Percentiles rank a stretch among this genome's conserved stretches.
These are phyloP conservation scores for Calonectria multiphialidica DNA, from an alignment of 2,329 filamentous ascomycete species.

Conservation along the genomic window DNA sequence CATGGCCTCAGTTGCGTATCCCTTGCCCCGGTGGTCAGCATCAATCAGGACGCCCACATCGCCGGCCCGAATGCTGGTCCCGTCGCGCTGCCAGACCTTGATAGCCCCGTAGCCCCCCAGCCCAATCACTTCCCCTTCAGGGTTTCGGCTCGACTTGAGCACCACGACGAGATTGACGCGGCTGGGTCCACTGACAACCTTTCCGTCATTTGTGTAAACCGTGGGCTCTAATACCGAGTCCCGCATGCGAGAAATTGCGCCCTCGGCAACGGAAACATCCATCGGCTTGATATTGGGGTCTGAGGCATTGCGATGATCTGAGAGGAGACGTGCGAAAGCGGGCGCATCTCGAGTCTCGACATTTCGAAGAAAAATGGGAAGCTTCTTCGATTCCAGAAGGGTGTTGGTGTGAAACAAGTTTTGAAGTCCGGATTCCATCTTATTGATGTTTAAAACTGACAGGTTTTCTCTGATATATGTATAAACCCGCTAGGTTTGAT, in stretches of 20 bases:
- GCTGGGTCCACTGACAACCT: constrained; percentile 8
- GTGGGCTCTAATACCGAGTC: constrained; percentile 17
- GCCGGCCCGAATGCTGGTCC: neutral
- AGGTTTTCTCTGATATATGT: neutral
- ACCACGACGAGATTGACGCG: constrained; percentile 18
- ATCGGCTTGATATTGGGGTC: constrained; percentile 20
- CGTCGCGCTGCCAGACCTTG: constrained; percentile 7
- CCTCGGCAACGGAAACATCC: neutral
- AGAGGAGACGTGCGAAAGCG: constrained; percentile 13
- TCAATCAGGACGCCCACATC: constrained; percentile 19
- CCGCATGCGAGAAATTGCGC: constrained; percentile 10
- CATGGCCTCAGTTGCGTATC: constrained; percentile 19
- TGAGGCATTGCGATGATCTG: constrained; percentile 15
- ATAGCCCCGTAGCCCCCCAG: constrained; percentile 21
- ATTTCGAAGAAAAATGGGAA: constrained; percentile 11
- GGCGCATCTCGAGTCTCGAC: constrained; percentile 4
- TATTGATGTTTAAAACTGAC: neutral
- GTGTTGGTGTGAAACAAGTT: constrained; percentile 9
- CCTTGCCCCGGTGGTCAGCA: constrained; percentile 14
- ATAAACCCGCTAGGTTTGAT: neutral
- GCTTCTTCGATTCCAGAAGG: neutral
- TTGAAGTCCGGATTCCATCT: neutral
- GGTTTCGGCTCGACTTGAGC: constrained; percentile 4
- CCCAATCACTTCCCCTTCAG: constrained; percentile 10
- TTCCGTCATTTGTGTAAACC: neutral